These are phyloP conservation scores for Coemansia sp. DNA, from an alignment of 192 early-diverging fungal species.

Conservation along the genomic window DNA sequence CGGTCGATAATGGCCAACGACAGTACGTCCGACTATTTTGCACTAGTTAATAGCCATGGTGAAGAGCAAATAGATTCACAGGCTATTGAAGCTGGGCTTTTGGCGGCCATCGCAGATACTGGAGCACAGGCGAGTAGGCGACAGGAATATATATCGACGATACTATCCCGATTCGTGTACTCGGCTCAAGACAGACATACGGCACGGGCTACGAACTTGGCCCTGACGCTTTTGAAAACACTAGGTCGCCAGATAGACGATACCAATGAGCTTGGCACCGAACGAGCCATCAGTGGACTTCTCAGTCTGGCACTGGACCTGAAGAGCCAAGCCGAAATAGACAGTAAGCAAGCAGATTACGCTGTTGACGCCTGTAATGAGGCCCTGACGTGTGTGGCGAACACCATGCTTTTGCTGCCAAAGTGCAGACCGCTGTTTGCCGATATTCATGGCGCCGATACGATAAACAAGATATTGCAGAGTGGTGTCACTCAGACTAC, in stretches of 20 bases:
- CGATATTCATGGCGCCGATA: background rate
- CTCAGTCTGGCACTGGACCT: conserved; percentile 23
- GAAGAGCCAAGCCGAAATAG: background rate
- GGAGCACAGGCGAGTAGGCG: conserved; percentile 4
- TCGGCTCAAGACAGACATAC: conserved; percentile 31
- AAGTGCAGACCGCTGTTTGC: conserved; percentile 18
- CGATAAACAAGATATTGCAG: background rate
- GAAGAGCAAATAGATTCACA: background rate
- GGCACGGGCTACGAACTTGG: conserved; percentile 22
- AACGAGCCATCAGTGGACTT: conserved; percentile 23
- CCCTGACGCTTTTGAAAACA: conserved; percentile 37
- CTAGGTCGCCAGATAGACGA: conserved; percentile 30
- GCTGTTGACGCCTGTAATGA: conserved; percentile 30
- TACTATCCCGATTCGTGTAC: conserved; percentile 46
- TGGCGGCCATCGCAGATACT: conserved; percentile 7
- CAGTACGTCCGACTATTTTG: conserved; percentile 29
- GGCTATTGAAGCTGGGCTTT: conserved; percentile 34
- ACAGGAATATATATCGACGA: background rate
- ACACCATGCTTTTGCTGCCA: conserved; percentile 44
- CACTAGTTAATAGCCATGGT: conserved; percentile 10
- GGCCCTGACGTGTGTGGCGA: conserved; percentile 50
- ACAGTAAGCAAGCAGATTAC: background rate
- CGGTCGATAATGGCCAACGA: background rate
- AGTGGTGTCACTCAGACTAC: background rate
- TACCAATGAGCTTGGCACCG: conserved; percentile 25